Base-by-base conservation (phyloP, 208 protist species). In the Trypanosoma theileri region DNA sequence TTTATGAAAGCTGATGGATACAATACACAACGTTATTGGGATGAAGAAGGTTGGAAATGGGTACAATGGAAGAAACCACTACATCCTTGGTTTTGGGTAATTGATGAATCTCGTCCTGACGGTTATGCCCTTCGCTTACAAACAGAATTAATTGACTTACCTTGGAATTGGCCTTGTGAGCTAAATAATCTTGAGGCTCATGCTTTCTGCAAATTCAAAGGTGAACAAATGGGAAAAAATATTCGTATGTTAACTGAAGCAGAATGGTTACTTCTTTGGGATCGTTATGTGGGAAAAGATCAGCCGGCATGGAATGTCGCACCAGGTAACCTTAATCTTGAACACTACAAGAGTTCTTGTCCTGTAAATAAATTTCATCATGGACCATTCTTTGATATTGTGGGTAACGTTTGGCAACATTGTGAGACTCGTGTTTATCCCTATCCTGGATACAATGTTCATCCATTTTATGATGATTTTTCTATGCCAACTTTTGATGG, bases 31-130 rank as follows among this genome's bases (percentile, higher is more conserved):
- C 74, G 80, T 58, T 98, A 91, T 74, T 99, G 97, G 97, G 92
- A 97, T 61, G 93, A 96, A 60, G 97, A 98, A 78, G 97, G 97
- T n/a, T 98, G 96, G 96, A 79, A 61, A n/a, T 99, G 97, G 97
- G 85, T 89, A 55, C 80, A 83, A 58, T 98, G 92, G 93, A 87
- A 81, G 70, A 92, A 98, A 57, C 88, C 93, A 21, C 65, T 83
- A 51, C 84, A 89, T 61, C 97, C 97, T 51, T 92, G 86, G 71
- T 98, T 98, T 77, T 99, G 97, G 97, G 85, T 96, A 24, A 75
- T 70, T 53, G 86, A 93, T 65, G 89, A 86, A 46, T 60, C 65
- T 26, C 80, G 84, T 40, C 77, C 81, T 12, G 75, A 85, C 57
- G 91, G 91, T 28, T 98, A 89, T 78, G 77, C 79, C 41, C 79